These are phyloP conservation scores for Luffa aegyptiaca DNA, from an alignment of 306 rosid species.

Conservation along the genomic window DNA sequence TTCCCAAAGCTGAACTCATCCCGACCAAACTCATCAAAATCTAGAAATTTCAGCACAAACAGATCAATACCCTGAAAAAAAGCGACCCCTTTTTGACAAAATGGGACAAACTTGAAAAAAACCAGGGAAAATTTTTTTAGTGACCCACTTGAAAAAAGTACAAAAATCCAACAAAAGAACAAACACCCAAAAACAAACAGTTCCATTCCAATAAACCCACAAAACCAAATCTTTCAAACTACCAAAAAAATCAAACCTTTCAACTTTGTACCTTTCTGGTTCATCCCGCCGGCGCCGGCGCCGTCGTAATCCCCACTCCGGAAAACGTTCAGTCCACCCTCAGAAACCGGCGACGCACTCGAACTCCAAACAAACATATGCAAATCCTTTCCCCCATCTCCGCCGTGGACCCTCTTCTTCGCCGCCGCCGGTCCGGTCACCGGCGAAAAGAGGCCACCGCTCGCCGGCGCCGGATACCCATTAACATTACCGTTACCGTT, in stretches of 20 bases:
- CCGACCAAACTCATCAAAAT: constrained; percentile 58
- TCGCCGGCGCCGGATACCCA: constrained; percentile 52
- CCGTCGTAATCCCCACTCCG: constrained; percentile 60
- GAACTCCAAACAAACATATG: constrained; percentile 97
- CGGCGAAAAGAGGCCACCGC: constrained; percentile 62
- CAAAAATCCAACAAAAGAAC: neutral
- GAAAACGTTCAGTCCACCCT: constrained; percentile 78
- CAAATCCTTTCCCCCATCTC: constrained; percentile 54
- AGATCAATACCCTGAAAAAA: neutral
- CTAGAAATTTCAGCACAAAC: constrained; percentile 18
- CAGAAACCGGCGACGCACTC: constrained; percentile 77
- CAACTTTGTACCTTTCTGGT: constrained; percentile 51
- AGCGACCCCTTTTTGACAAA: neutral
- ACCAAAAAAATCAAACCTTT: neutral
- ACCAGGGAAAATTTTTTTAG: neutral
- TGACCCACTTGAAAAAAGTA: constrained; percentile 8
- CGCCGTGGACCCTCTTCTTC: constrained; percentile 30
- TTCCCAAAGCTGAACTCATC: constrained; percentile 86
- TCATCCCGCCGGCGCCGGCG: constrained; percentile 49
- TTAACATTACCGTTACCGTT: neutral
- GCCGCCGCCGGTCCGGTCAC: constrained; percentile 33
- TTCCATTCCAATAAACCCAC: neutral
- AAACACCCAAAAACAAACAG: neutral
- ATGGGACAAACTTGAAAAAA: neutral
- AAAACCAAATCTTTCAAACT: neutral